Percentiles rank a stretch among this genome's conserved stretches.
phyloP scores from a whole-genome alignment of 768 basidiomycete genomes.

The Tricholoma sp. region DNA sequence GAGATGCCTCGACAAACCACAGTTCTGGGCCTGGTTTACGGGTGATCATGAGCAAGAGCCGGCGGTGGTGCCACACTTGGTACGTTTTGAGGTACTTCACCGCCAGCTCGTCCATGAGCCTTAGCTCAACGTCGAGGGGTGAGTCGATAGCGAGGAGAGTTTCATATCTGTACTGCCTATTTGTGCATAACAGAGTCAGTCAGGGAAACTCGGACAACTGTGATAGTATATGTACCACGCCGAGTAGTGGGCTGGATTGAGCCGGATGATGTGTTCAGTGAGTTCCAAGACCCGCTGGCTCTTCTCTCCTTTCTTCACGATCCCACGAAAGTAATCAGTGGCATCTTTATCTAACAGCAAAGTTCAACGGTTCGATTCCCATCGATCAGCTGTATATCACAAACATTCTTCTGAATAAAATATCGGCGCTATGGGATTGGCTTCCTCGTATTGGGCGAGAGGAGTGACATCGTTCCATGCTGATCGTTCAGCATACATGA shows the following conservation, averaged over 20 bases:
- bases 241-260: slow-evolving; percentile 96
- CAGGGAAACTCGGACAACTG: not conserved
- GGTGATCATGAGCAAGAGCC: slow-evolving; percentile 60
- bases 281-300: slow-evolving; percentile 78
- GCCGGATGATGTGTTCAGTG: slow-evolving; percentile 82
- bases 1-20: slow-evolving; percentile 66
- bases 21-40: slow-evolving; percentile 64
- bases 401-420: slow-evolving; percentile 86
- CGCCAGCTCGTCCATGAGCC: slow-evolving; percentile 84
- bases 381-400: slow-evolving; percentile 24
- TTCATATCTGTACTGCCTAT: slow-evolving; percentile 92
- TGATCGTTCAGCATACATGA: slow-evolving; percentile 54
- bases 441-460: slow-evolving; percentile 73
- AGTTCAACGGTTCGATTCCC: not conserved
- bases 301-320: slow-evolving; percentile 74
- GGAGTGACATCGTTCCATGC: slow-evolving; percentile 83
- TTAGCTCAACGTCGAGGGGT: slow-evolving; percentile 72
- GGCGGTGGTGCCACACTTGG: slow-evolving; percentile 96
- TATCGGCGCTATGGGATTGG: slow-evolving; percentile 83
- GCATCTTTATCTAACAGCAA: slow-evolving; percentile 75
- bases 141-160: slow-evolving; percentile 67
- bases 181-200: not conserved
- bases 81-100: slow-evolving; percentile 87
- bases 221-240: slow-evolving; percentile 67
- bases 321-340: slow-evolving; percentile 86